Evolutionary conservation across 2,329 filamentous ascomycete genomes (phyloP).

Genomic region (Thielaviopsis ethacetica): DNA sequence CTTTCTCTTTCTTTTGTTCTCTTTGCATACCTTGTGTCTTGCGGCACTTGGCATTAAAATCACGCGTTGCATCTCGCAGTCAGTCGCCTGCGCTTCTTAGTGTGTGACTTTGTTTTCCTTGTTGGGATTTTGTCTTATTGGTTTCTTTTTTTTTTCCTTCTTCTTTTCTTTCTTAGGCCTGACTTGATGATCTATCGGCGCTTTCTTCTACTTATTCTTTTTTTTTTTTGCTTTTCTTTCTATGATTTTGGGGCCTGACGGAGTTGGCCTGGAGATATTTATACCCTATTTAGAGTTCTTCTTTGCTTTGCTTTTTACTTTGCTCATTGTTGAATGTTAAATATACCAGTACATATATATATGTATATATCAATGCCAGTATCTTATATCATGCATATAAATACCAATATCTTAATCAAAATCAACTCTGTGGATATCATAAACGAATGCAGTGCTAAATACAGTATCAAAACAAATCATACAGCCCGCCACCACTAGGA

Average conservation of each 20-base stretch:
- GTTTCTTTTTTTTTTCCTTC: conserved; percentile 1
- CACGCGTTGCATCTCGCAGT: too few relatives aligned
- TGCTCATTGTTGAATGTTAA: not conserved
- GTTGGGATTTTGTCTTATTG: not conserved
- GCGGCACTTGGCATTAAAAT: not conserved
- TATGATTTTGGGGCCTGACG: not conserved
- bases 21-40: not conserved
- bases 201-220: not conserved
- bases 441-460: not conserved
- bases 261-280: not conserved
- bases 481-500: not conserved
- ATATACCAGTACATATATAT: not conserved
- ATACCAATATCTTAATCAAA: too few relatives aligned
- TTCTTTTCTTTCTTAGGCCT: not conserved
- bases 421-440: not conserved
- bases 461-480: not conserved
- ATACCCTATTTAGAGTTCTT: not conserved
- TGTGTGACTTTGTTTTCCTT: not conserved
- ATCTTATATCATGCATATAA: too few relatives aligned
- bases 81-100: too few relatives aligned
- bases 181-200: not conserved
- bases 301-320: not conserved
- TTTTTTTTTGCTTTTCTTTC: conserved; percentile 1
- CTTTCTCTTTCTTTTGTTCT: conserved; percentile 6
- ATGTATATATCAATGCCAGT: not conserved